phyloP scores from a whole-genome alignment of 2,329 filamentous ascomycete genomes.

The Aspergillus versicolor region DNA sequence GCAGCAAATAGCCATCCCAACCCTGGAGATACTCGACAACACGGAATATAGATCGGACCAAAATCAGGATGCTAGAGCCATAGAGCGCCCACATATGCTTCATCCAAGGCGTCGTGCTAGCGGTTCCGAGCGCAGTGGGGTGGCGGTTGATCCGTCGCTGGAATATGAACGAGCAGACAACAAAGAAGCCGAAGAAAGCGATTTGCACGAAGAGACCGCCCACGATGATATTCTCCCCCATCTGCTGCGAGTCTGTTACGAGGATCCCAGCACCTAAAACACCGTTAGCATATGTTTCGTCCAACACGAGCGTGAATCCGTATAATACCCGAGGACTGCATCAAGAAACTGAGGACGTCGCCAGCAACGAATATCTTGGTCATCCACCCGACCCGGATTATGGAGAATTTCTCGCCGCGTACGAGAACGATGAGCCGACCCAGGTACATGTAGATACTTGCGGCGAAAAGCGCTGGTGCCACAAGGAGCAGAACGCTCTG shows the following conservation, averaged over 20 bases:
- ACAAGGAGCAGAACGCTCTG: conserved; percentile 28
- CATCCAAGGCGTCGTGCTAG: conserved; percentile 32
- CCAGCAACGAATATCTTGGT: conserved; percentile 31
- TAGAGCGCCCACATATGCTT: conserved; percentile 34
- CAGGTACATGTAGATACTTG: conserved; percentile 30
- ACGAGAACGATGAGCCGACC: conserved; percentile 25
- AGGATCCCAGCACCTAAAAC: conserved; percentile 25
- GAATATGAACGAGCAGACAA: conserved; percentile 25
- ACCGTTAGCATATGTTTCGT: neutral
- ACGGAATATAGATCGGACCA: conserved; percentile 31
- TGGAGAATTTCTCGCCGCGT: conserved; percentile 18
- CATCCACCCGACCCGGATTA: conserved; percentile 26
- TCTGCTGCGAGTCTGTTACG: conserved; percentile 16
- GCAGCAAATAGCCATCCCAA: conserved; percentile 25
- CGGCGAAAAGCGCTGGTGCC: conserved; percentile 25
- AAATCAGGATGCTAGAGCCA: conserved; percentile 23
- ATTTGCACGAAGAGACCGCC: conserved; percentile 31
- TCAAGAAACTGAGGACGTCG: conserved; percentile 30
- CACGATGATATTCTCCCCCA: conserved; percentile 27
- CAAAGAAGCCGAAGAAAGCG: conserved; percentile 31
- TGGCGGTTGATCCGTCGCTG: conserved; percentile 25
- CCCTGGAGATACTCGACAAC: conserved; percentile 31
- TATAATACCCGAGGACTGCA: conserved; percentile 27
- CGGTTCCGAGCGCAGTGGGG: conserved; percentile 26
- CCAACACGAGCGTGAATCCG: neutral